Evolutionary conservation across 2,329 filamentous ascomycete species (phyloP).

Genomic region (Xylariaceae sp.): DNA sequence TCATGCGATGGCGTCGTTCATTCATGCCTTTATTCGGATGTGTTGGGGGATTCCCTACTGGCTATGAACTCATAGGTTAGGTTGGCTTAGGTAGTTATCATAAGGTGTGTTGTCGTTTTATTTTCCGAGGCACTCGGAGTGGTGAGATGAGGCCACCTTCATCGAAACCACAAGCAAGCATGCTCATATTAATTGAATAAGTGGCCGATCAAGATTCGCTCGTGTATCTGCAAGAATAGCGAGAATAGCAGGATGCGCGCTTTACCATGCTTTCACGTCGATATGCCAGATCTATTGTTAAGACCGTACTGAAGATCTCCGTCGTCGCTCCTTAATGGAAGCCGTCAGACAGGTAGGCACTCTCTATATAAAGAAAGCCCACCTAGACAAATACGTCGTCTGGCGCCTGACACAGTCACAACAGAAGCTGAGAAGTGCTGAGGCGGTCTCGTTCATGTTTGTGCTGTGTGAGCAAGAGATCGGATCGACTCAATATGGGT

Average conservation of each 20-base stretch:
- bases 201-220: constrained; percentile 22
- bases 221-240: constrained; percentile 28
- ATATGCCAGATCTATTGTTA: constrained; percentile 33
- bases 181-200: constrained; percentile 31
- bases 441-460: constrained; percentile 28
- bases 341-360: constrained; percentile 20
- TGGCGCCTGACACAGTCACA: constrained; percentile 30
- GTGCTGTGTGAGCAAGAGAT: constrained; percentile 27
- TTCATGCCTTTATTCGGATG: no score
- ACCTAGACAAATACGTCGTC: constrained; percentile 30
- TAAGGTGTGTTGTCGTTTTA: no score
- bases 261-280: constrained; percentile 25
- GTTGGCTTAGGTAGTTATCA: no score
- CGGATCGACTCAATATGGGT: constrained; percentile 25
- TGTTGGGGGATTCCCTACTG: no score
- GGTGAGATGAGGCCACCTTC: no score
- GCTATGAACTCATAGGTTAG: no score
- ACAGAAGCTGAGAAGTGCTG: constrained; percentile 30
- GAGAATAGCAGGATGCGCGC: constrained; percentile 29
- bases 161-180: constrained; percentile 22
- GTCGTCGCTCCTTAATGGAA: constrained; percentile 27
- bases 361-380: constrained; percentile 26
- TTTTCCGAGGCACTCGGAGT: no score
- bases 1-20: no score
- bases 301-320: constrained; percentile 29